A percentile compares a stretch with the other conserved stretches of the same genome.
Conservation (phyloP, 2,329 filamentous ascomycete species). For the Penicillium sp. region DNA sequence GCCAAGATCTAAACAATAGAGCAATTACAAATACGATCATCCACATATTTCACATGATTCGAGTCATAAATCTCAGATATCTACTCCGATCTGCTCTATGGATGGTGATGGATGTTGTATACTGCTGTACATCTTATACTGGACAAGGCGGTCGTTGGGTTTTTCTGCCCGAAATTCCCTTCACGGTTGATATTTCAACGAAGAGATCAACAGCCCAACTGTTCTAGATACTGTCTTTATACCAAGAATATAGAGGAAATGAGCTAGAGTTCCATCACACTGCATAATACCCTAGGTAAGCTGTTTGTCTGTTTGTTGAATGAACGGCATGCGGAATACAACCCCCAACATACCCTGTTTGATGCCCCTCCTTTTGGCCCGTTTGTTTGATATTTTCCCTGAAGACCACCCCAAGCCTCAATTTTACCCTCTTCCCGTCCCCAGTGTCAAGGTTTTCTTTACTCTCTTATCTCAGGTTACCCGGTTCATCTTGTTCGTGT, state of each 20-base stretch:
- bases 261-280: not conserved
- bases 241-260: not conserved
- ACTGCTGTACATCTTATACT: not conserved
- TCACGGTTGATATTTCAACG: not conserved
- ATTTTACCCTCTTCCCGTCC: not conserved
- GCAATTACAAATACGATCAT: too few relatives aligned
- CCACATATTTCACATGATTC: not conserved
- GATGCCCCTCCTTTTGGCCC: not conserved
- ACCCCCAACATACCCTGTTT: not conserved
- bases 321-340: not conserved
- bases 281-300: not conserved
- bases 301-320: not conserved
- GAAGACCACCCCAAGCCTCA: not conserved
- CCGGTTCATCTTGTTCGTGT: not conserved
- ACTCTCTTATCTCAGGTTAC: not conserved
- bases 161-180: slow-evolving; percentile 1
- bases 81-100: not conserved
- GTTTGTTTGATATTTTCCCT: not conserved
- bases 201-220: not conserved
- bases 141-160: not conserved
- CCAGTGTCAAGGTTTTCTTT: not conserved
- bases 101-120: not conserved
- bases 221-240: not conserved
- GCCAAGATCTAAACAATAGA: too few relatives aligned
- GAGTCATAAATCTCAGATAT: not conserved